Percentiles rank a stretch among this genome's conserved stretches.
These are phyloP conservation scores for Oldenlandia corymbosa DNA, from an alignment of 257 asterid species.

Conservation along the genomic window DNA sequence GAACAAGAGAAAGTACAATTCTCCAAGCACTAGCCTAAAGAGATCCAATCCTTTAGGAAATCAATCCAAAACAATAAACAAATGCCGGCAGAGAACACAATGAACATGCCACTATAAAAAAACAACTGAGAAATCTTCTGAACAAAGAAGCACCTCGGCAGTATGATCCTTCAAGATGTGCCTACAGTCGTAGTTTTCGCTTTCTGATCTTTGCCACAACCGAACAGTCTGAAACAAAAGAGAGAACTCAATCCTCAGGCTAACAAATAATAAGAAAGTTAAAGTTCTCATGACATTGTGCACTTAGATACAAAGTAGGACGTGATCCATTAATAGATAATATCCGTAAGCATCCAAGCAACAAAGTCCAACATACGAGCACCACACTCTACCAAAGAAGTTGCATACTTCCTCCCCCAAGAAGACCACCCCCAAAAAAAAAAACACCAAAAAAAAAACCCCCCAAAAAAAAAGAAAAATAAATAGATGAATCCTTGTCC, in stretches of 20 bases:
- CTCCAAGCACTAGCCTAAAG: not conserved
- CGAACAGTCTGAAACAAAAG: conserved; percentile 75
- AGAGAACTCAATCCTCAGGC: not conserved
- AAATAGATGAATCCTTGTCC: too few relatives aligned
- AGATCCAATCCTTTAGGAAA: not conserved
- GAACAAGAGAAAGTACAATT: too few relatives aligned
- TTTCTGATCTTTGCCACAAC: conserved; percentile 76
- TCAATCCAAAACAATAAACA: not conserved
- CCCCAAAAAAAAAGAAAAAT: not conserved
- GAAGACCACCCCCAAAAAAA: too few relatives aligned
- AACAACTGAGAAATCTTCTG: too few relatives aligned
- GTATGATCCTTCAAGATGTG: conserved; percentile 82
- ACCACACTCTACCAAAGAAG: not conserved
- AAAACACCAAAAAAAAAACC: too few relatives aligned
- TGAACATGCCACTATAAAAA: too few relatives aligned
- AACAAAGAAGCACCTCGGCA: conserved; percentile 63
- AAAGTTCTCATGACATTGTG: not conserved
- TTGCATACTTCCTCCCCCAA: not conserved
- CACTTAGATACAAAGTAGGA: not conserved
- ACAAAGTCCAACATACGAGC: not conserved
- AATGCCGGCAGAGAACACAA: too few relatives aligned
- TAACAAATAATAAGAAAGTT: not conserved
- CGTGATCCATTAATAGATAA: not conserved
- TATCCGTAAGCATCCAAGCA: not conserved
- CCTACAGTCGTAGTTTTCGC: conserved; percentile 62